phyloP scores from a whole-genome alignment of 371 early-diverging fungal species.

The Lichtheimia ornata region DNA sequence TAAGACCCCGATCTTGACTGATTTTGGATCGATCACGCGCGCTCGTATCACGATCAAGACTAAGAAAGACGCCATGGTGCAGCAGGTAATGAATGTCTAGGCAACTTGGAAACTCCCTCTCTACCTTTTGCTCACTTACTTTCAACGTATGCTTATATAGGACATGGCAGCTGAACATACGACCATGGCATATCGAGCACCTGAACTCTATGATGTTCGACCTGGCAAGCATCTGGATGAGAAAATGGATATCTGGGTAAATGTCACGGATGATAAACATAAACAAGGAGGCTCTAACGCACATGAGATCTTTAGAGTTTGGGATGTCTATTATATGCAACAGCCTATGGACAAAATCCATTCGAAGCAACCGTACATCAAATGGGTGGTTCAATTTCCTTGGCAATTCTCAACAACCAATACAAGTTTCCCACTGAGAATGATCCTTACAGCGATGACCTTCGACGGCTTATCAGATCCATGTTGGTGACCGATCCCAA shows the following conservation, averaged over 20 bases:
- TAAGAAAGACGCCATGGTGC: slow-evolving; percentile 61
- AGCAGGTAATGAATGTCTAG: slow-evolving; percentile 41
- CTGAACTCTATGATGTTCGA: slow-evolving; percentile 79
- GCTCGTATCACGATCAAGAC: slow-evolving; percentile 59
- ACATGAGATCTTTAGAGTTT: slow-evolving; percentile 32
- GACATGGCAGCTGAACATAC: slow-evolving; percentile 57
- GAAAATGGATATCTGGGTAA: slow-evolving; percentile 79
- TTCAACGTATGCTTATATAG: not conserved
- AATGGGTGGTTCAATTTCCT: slow-evolving; percentile 69
- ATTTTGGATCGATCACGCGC: slow-evolving; percentile 68
- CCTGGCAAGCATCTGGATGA: slow-evolving; percentile 60
- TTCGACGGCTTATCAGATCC: slow-evolving; percentile 55
- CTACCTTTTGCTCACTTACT: too few relatives aligned
- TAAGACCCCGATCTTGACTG: slow-evolving; percentile 67
- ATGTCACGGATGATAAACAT: not conserved
- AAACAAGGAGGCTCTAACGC: too few relatives aligned
- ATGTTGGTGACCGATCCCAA: slow-evolving; percentile 68
- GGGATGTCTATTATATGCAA: slow-evolving; percentile 73
- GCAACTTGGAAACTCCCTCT: not conserved
- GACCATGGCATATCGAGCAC: slow-evolving; percentile 76
- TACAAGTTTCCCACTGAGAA: slow-evolving; percentile 51
- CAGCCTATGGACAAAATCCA: slow-evolving; percentile 71
- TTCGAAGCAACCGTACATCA: slow-evolving; percentile 69
- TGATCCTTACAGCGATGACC: slow-evolving; percentile 60
- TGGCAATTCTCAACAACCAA: slow-evolving; percentile 68